Conservation (phyloP, 148 eudicot genomes). For the Fagopyrum tataricum region DNA sequence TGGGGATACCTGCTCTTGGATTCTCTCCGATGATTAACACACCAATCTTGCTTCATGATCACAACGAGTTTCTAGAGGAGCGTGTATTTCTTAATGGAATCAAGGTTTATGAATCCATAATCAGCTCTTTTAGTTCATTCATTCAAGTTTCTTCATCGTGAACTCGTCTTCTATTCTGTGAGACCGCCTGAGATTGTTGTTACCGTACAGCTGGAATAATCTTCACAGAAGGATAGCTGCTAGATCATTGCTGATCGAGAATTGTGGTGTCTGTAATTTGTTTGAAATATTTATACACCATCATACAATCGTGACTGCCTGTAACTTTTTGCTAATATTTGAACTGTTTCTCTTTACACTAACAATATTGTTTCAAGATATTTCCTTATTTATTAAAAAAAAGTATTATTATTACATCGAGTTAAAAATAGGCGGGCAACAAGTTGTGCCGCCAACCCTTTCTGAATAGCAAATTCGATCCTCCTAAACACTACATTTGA, state of each 20-base stretch:
- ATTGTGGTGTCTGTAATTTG: not conserved
- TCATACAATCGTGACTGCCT: too few relatives aligned
- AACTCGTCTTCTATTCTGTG: not conserved
- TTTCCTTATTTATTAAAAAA: too few relatives aligned
- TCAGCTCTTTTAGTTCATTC: slow-evolving; percentile 64
- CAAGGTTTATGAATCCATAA: slow-evolving; percentile 45
- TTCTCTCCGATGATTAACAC: slow-evolving; percentile 95
- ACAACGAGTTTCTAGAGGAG: slow-evolving; percentile 53
- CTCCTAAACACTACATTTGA: too few relatives aligned
- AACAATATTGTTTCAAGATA: too few relatives aligned
- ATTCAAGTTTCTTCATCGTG: slow-evolving; percentile 28
- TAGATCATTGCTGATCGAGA: not conserved
- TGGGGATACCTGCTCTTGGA: slow-evolving; percentile 79
- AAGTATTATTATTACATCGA: too few relatives aligned
- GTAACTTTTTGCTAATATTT: too few relatives aligned
- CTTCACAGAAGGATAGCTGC: not conserved
- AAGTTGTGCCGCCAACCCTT: too few relatives aligned
- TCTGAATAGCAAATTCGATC: too few relatives aligned
- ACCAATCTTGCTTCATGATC: slow-evolving; percentile 89
- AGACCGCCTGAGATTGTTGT: not conserved
- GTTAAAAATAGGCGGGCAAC: too few relatives aligned
- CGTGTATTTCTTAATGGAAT: not conserved
- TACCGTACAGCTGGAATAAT: not conserved
- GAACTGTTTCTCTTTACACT: too few relatives aligned
- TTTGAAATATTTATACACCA: not conserved